phyloP scores from a whole-genome alignment of 2,329 filamentous ascomycete genomes.

The Arthrinium phaeospermum region DNA sequence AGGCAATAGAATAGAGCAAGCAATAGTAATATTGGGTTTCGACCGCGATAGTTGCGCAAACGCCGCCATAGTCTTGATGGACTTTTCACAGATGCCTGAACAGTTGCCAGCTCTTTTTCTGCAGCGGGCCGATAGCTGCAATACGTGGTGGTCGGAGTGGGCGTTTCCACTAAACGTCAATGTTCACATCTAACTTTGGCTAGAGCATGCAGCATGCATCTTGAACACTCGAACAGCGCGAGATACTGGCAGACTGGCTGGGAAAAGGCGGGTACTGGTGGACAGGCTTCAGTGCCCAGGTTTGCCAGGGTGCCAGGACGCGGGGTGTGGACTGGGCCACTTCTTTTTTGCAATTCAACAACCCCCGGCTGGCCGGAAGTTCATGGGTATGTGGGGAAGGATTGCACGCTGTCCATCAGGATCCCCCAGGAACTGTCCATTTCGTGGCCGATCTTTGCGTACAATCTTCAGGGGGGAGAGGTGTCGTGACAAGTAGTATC shows the following conservation, averaged over 20 bases:
- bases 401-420: not conserved
- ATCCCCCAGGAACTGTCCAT: not conserved
- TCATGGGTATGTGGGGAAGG: not conserved
- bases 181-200: slow-evolving; percentile 4
- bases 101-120: not conserved
- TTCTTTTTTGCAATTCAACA: not conserved
- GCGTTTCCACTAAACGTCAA: slow-evolving; percentile 5
- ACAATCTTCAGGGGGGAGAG: not conserved
- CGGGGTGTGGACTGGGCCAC: not conserved
- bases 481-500: not conserved
- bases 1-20: not conserved
- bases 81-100: not conserved
- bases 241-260: not conserved
- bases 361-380: not conserved
- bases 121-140: not conserved
- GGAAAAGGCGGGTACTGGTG: not conserved
- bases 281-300: not conserved
- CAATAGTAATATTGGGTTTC: not conserved
- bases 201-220: not conserved
- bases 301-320: not conserved
- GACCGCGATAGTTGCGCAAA: not conserved
- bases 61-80: not conserved
- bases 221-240: not conserved
- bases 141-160: not conserved
- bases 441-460: not conserved